These are phyloP conservation scores for Pyronema omphalodes DNA, from an alignment of 495 filamentous ascomycete species.

Conservation along the genomic window DNA sequence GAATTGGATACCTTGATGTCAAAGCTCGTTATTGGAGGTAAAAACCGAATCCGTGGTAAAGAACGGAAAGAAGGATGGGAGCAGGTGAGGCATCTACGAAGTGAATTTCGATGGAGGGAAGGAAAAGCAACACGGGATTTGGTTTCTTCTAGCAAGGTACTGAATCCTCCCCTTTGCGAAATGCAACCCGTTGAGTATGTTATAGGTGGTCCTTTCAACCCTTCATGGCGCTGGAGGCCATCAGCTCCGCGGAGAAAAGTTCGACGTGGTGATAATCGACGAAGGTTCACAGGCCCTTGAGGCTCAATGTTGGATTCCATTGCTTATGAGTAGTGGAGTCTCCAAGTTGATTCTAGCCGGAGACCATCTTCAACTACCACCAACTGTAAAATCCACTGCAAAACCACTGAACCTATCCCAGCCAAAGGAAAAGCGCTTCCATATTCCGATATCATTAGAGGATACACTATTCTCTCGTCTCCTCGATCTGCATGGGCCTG, in stretches of 20 bases:
- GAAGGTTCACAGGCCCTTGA: constrained; percentile 93
- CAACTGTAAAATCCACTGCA: constrained; percentile 57
- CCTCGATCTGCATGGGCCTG: constrained; percentile 57
- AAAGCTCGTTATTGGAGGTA: constrained; percentile 59
- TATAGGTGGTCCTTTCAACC: constrained; percentile 63
- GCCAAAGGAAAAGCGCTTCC: neutral
- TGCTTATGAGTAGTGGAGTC: constrained; percentile 31
- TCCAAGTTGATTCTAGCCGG: constrained; percentile 74
- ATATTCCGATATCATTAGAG: constrained; percentile 43
- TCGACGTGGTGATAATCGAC: constrained; percentile 90
- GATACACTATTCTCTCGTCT: constrained; percentile 83
- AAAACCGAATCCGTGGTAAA: constrained; percentile 36
- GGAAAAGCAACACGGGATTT: constrained; percentile 57
- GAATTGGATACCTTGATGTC: constrained; percentile 90
- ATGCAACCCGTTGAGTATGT: neutral
- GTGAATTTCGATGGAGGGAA: constrained; percentile 78
- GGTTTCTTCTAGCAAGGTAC: constrained; percentile 45
- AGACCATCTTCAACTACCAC: constrained; percentile 85
- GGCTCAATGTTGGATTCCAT: constrained; percentile 93
- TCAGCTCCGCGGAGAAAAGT: constrained; percentile 60
- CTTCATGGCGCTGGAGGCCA: constrained; percentile 81
- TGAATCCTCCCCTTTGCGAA: neutral
- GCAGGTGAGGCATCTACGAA: constrained; percentile 66
- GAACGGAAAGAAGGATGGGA: constrained; percentile 70
- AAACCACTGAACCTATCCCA: neutral